Evolutionary conservation across 1,284 basidiomycete species (phyloP).

Genomic region (Chalciporus sp.): DNA sequence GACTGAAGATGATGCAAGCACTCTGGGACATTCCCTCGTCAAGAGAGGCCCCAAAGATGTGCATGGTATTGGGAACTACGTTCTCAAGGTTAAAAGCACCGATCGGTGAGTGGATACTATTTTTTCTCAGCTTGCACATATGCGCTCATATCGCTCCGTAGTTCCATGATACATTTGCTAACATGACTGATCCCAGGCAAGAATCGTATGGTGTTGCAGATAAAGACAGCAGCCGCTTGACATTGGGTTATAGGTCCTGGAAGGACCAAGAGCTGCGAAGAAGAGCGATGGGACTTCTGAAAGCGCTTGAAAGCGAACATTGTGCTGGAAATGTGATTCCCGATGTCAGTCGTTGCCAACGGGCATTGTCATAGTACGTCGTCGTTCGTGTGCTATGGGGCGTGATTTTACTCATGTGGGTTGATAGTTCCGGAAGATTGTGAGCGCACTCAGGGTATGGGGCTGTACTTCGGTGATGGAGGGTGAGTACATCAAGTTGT

Average conservation of each 20-base stretch:
- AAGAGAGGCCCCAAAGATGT: constrained; percentile 79
- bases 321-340: constrained; percentile 48
- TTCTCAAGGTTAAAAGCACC: constrained; percentile 72
- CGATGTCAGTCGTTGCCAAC: constrained; percentile 84
- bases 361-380: constrained; percentile 82
- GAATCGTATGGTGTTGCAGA: constrained; percentile 67
- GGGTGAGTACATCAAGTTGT: constrained; percentile 48
- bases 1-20: constrained; percentile 72
- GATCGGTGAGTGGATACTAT: constrained; percentile 53
- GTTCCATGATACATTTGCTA: constrained; percentile 80
- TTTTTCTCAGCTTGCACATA: background rate
- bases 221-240: constrained; percentile 62
- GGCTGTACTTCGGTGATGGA: constrained; percentile 96
- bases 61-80: constrained; percentile 87
- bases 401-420: constrained; percentile 15
- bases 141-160: constrained; percentile 30
- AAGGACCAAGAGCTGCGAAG: constrained; percentile 66
- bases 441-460: constrained; percentile 78
- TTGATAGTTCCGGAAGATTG: constrained; percentile 85
- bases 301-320: constrained; percentile 66
- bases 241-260: constrained; percentile 65
- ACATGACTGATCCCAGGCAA: constrained; percentile 40
- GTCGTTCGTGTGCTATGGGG: background rate
- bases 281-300: constrained; percentile 70
- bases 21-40: constrained; percentile 87